These are phyloP conservation scores for Suillus placidus DNA, from an alignment of 768 basidiomycete genomes.

Conservation along the genomic window DNA sequence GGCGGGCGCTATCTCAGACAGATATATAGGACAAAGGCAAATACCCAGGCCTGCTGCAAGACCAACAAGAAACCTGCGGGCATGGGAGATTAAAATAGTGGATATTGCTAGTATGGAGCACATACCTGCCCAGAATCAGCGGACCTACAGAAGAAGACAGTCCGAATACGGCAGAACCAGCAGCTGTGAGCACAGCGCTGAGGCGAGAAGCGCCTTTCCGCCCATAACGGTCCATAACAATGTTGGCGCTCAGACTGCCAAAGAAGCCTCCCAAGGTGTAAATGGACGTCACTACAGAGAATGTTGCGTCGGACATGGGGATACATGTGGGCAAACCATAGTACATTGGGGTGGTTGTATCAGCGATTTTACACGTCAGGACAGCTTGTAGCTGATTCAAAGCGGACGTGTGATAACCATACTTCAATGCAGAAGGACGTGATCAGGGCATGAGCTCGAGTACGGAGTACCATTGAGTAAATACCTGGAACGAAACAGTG, in stretches of 20 bases:
- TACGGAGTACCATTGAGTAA: constrained; percentile 10
- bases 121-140: constrained; percentile 69
- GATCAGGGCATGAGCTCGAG: not conserved
- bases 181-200: constrained; percentile 55
- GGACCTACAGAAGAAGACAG: constrained; percentile 56
- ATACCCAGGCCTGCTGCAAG: constrained; percentile 71
- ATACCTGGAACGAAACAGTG: constrained; percentile 56
- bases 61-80: constrained; percentile 63
- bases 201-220: constrained; percentile 66
- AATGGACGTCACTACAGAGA: constrained; percentile 81
- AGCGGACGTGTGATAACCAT: constrained; percentile 92
- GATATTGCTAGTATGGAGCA: constrained; percentile 8
- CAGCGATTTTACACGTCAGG: constrained; percentile 62
- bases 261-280: constrained; percentile 88
- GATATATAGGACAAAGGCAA: constrained; percentile 80
- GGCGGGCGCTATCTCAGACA: constrained; percentile 83
- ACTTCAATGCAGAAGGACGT: constrained; percentile 40
- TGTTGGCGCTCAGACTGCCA: constrained; percentile 71
- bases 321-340: constrained; percentile 72
- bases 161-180: constrained; percentile 69
- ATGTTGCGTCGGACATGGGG: constrained; percentile 72
- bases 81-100: not conserved
- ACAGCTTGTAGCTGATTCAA: constrained; percentile 87
- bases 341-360: constrained; percentile 17
- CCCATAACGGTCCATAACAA: constrained; percentile 70